Evolutionary conservation across 495 filamentous ascomycete genomes (phyloP).

Genomic region (Penicillium taxi): DNA sequence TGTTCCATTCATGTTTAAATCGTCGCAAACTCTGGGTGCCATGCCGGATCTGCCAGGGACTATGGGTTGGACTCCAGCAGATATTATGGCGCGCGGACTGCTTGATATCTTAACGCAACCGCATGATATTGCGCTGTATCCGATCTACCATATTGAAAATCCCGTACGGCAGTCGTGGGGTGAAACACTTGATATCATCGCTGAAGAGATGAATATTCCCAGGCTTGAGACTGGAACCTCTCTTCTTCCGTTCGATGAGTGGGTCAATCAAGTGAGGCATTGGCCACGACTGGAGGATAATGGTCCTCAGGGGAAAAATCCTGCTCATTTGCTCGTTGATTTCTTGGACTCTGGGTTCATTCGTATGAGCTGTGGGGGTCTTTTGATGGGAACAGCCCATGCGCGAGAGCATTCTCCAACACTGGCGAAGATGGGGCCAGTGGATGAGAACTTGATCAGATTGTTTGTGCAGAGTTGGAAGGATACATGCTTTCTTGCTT

Average conservation of each 20-base stretch:
- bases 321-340: conserved; percentile 35
- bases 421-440: not conserved
- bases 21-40: conserved; percentile 35
- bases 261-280: conserved; percentile 36
- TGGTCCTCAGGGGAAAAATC: conserved; percentile 30
- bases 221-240: conserved; percentile 9
- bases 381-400: conserved; percentile 37
- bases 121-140: conserved; percentile 15
- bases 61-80: conserved; percentile 44
- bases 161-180: conserved; percentile 43
- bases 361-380: conserved; percentile 46
- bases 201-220: conserved; percentile 34
- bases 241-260: conserved; percentile 39
- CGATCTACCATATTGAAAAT: conserved; percentile 52
- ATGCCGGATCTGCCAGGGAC: conserved; percentile 37
- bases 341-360: conserved; percentile 46
- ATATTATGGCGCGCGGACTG: conserved; percentile 35
- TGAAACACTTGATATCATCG: conserved; percentile 33
- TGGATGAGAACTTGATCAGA: no score
- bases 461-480: no score
- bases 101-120: conserved; percentile 27
- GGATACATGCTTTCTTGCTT: no score
- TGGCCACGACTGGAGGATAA: conserved; percentile 14
- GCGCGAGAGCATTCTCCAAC: conserved; percentile 32
- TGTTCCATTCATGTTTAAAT: conserved; percentile 44